A percentile compares a stretch with the other conserved stretches of the same genome.
These are phyloP conservation scores for Alternaria triticimaculans DNA, from an alignment of 2,329 filamentous ascomycete genomes.

Conservation along the genomic window DNA sequence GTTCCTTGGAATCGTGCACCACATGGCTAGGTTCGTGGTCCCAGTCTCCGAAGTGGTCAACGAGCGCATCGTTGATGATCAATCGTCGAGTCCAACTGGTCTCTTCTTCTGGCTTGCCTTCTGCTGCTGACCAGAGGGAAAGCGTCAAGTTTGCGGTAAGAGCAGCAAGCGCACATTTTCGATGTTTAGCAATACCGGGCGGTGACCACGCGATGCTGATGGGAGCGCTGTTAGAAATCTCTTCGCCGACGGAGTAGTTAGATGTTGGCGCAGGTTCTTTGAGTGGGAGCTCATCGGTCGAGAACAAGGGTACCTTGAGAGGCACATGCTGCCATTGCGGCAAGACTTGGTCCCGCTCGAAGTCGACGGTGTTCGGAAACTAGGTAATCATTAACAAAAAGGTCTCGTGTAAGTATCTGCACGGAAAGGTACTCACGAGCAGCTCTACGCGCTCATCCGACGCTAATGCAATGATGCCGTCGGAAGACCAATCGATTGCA, in stretches of 20 bases:
- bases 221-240: slow-evolving; percentile 61
- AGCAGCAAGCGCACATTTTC: slow-evolving; percentile 61
- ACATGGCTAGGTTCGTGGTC: slow-evolving; percentile 25
- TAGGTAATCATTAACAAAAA: slow-evolving; percentile 18
- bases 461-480: slow-evolving; percentile 64
- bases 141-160: slow-evolving; percentile 64
- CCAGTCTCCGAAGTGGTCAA: slow-evolving; percentile 44
- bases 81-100: slow-evolving; percentile 60
- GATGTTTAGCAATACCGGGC: slow-evolving; percentile 61
- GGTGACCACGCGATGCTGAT: slow-evolving; percentile 63
- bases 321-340: slow-evolving; percentile 47
- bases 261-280: slow-evolving; percentile 55
- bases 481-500: slow-evolving; percentile 65
- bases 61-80: slow-evolving; percentile 60
- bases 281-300: slow-evolving; percentile 54
- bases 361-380: slow-evolving; percentile 43
- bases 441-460: slow-evolving; percentile 63
- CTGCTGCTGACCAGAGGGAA: slow-evolving; percentile 61
- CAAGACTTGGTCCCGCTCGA: slow-evolving; percentile 37
- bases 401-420: background rate
- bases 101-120: slow-evolving; percentile 50
- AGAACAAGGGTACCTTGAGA: slow-evolving; percentile 61
- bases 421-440: slow-evolving; percentile 46
- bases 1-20: slow-evolving; percentile 35
- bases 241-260: slow-evolving; percentile 64